Evolutionary conservation across 306 rosid genomes (phyloP).

Genomic region (Crotalaria pallida): DNA sequence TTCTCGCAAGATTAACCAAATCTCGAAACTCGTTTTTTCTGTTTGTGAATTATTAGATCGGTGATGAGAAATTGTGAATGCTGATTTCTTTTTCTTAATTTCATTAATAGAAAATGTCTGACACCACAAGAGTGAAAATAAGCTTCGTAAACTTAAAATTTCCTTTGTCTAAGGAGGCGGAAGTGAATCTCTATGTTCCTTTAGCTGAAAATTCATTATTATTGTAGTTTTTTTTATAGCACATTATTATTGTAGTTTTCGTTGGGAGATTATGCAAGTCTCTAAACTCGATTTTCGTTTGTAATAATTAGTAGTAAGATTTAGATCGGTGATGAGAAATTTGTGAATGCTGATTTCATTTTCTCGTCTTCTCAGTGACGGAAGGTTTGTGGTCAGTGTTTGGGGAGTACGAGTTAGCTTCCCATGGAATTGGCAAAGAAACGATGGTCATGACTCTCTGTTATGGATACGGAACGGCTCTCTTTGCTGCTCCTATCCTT

Average conservation of each 20-base stretch:
- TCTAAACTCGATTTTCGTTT: not conserved
- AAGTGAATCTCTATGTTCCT: not conserved
- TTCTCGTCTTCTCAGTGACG: constrained; percentile 44
- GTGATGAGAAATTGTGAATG: too few relatives aligned
- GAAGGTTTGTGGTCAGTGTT: constrained; percentile 77
- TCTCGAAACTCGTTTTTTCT: too few relatives aligned
- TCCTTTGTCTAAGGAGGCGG: not conserved
- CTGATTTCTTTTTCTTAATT: not conserved
- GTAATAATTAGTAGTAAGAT: constrained; percentile 8
- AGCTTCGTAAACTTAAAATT: not conserved
- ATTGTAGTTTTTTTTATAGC: too few relatives aligned
- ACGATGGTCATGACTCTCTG: constrained; percentile 49
- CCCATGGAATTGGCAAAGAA: constrained; percentile 58
- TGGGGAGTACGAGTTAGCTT: constrained; percentile 72
- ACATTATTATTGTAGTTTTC: not conserved
- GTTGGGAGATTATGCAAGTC: not conserved
- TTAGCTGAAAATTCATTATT: not conserved
- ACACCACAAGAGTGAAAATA: not conserved
- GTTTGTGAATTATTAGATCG: too few relatives aligned
- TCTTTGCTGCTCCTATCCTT: constrained; percentile 55
- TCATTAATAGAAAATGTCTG: not conserved
- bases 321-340: constrained; percentile 23
- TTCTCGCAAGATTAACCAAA: too few relatives aligned
- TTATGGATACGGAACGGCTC: constrained; percentile 68
- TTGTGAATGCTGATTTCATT: constrained; percentile 20